Evolutionary conservation across 1,284 basidiomycete species (phyloP).

Genomic region (Marasmius sp.): DNA sequence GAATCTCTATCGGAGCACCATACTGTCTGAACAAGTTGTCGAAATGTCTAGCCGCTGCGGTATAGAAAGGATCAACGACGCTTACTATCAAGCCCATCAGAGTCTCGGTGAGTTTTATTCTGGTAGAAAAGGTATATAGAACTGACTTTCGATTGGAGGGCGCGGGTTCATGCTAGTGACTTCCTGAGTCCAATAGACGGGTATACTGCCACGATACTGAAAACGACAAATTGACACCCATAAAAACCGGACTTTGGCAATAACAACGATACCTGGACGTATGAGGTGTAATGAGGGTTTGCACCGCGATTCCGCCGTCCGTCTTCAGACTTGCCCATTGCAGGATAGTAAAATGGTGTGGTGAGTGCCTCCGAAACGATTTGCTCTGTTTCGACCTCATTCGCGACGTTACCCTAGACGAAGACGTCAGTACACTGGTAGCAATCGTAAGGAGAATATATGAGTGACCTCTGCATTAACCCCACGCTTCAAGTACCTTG

Average conservation of each 20-base stretch:
- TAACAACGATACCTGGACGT: constrained; percentile 70
- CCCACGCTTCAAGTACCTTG: constrained; percentile 92
- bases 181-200: constrained; percentile 96
- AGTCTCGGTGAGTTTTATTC: neutral
- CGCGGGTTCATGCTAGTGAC: constrained; percentile 87
- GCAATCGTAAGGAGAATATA: neutral
- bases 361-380: constrained; percentile 95
- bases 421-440: neutral
- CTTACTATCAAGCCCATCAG: constrained; percentile 59
- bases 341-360: constrained; percentile 83
- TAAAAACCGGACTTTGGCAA: neutral
- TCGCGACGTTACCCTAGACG: constrained; percentile 90
- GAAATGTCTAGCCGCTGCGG: constrained; percentile 92
- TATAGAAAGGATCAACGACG: constrained; percentile 94
- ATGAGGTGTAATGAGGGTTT: constrained; percentile 90
- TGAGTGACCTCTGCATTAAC: constrained; percentile 81
- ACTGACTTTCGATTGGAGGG: constrained; percentile 93
- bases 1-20: constrained; percentile 86
- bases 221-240: neutral
- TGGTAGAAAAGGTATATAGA: neutral
- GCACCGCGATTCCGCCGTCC: constrained; percentile 47
- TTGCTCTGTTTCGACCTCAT: constrained; percentile 99
- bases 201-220: constrained; percentile 93
- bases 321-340: constrained; percentile 29
- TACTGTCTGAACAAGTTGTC: constrained; percentile 91